phyloP scores from a whole-genome alignment of 2,329 filamentous ascomycete species.

The Trichoderma afroharzianum region DNA sequence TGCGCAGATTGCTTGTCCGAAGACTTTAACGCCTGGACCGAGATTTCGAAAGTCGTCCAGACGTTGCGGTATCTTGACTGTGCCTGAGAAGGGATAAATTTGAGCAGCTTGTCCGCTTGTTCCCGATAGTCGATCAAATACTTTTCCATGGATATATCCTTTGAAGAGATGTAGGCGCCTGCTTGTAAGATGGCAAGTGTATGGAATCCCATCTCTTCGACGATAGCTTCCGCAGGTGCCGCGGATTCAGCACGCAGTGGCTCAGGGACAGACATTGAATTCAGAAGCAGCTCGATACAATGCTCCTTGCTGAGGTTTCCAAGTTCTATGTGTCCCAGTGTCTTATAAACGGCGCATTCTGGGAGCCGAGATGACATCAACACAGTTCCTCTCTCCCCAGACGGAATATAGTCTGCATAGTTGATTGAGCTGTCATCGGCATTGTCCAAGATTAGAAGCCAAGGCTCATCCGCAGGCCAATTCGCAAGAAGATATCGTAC shows the following conservation, averaged over 20 bases:
- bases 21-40: not conserved
- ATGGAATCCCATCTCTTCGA: conserved; percentile 5
- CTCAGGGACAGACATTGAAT: not conserved
- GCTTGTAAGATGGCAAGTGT: conserved; percentile 11
- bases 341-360: too few relatives aligned
- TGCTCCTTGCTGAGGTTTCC: not conserved
- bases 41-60: conserved; percentile 8
- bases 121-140: not conserved
- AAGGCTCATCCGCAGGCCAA: too few relatives aligned
- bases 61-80: conserved; percentile 10
- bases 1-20: not conserved
- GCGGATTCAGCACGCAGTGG: not conserved
- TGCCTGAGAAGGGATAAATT: not conserved
- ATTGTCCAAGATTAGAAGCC: too few relatives aligned
- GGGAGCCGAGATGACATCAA: too few relatives aligned
- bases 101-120: not conserved
- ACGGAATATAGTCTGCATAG: too few relatives aligned
- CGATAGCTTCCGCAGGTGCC: not conserved
- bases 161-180: not conserved
- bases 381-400: too few relatives aligned
- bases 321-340: too few relatives aligned
- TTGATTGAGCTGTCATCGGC: too few relatives aligned
- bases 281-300: not conserved
- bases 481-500: not conserved
- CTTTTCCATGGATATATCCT: not conserved